phyloP scores from a whole-genome alignment of 2,329 filamentous ascomycete genomes.

The Neophaeococcomyces aloes region DNA sequence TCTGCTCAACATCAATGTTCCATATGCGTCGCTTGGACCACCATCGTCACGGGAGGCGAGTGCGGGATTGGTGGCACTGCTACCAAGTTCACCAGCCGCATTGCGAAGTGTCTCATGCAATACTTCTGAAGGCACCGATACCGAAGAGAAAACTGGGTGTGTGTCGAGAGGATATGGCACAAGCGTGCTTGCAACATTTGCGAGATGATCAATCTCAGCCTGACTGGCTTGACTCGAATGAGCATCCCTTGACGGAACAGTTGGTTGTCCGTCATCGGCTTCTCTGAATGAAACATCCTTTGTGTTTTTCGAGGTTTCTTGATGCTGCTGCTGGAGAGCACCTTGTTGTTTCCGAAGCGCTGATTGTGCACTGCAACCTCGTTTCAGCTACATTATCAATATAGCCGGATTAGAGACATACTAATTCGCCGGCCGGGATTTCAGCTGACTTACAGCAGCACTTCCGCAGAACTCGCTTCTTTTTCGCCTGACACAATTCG shows the following conservation, averaged over 20 bases:
- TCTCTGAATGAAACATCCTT: too few relatives aligned
- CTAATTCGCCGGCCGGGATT: background rate
- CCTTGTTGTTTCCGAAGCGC: too few relatives aligned
- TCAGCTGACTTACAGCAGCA: background rate
- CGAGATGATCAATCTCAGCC: conserved; percentile 1
- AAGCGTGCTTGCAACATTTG: conserved; percentile 1
- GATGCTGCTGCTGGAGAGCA: too few relatives aligned
- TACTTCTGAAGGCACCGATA: background rate
- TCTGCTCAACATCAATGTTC: conserved; percentile 8
- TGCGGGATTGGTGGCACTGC: background rate
- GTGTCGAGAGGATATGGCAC: conserved; percentile 1
- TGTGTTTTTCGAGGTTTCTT: too few relatives aligned
- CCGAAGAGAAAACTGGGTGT: too few relatives aligned
- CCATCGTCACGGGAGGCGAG: background rate
- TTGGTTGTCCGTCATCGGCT: too few relatives aligned
- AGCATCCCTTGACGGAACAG: too few relatives aligned
- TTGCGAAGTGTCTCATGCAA: background rate
- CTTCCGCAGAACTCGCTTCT: conserved; percentile 3
- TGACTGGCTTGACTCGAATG: background rate
- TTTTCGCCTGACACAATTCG: conserved; percentile 9
- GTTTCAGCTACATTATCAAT: too few relatives aligned
- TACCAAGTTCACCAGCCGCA: background rate
- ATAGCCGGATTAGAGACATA: too few relatives aligned
- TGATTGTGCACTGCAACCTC: too few relatives aligned
- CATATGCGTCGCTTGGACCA: conserved; percentile 6